Percentiles rank a stretch among this genome's conserved stretches.
Evolutionary conservation across 768 basidiomycete species (phyloP).

Genomic region (Royoungia palumana): DNA sequence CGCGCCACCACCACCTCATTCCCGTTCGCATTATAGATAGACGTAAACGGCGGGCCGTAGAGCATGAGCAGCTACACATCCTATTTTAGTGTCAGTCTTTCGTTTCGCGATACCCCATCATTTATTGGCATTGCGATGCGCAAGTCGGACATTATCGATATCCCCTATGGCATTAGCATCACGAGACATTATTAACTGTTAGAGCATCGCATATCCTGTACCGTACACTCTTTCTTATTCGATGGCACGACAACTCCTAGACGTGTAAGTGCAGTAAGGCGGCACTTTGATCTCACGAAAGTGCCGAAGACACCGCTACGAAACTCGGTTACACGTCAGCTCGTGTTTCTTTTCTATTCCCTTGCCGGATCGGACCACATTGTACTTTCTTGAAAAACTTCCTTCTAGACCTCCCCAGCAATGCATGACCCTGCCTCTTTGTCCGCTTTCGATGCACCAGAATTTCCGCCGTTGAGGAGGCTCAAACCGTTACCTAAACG

Average conservation of each 20-base stretch:
- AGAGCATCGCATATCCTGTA: constrained; percentile 66
- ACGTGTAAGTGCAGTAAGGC: constrained; percentile 2
- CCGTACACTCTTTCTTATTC: constrained; percentile 34
- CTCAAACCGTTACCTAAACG: constrained; percentile 81
- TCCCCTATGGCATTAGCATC: constrained; percentile 38
- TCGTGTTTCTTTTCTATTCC: constrained; percentile 21
- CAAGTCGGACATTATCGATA: constrained; percentile 46
- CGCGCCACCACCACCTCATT: constrained; percentile 28
- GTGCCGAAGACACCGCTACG: background rate
- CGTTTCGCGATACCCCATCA: constrained; percentile 53
- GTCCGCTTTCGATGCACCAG: constrained; percentile 62
- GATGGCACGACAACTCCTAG: constrained; percentile 11
- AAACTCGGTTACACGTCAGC: constrained; percentile 29
- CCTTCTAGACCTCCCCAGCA: constrained; percentile 11
- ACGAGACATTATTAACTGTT: constrained; percentile 60
- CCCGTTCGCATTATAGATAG: constrained; percentile 37
- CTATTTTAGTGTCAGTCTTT: constrained; percentile 42
- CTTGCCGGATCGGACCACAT: constrained; percentile 12
- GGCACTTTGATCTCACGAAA: constrained; percentile 20
- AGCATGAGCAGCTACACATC: constrained; percentile 43
- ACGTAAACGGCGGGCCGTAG: constrained; percentile 43
- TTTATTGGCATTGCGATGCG: constrained; percentile 45
- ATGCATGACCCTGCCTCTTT: constrained; percentile 55
- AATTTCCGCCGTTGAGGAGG: constrained; percentile 58
- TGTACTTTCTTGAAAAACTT: constrained; percentile 14